Conservation (phyloP, 2,329 filamentous ascomycete genomes). For the Xylaria sp. region DNA sequence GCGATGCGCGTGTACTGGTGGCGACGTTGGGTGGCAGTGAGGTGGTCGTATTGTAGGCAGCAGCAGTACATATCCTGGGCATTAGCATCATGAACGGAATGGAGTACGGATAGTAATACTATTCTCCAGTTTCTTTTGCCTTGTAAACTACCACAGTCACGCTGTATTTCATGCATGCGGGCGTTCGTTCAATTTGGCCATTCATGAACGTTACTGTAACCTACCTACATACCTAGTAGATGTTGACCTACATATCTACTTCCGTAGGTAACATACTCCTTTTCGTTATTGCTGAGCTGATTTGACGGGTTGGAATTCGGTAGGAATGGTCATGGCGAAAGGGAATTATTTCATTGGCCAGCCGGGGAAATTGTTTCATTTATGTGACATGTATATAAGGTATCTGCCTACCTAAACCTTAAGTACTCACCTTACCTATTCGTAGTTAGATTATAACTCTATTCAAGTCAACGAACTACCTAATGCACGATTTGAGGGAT, state of each 20-base stretch:
- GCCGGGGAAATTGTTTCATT: conserved; percentile 15
- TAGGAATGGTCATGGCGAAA: conserved; percentile 14
- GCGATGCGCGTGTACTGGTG: conserved; percentile 20
- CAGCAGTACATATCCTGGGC: conserved; percentile 19
- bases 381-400: conserved; percentile 2
- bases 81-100: conserved; percentile 10
- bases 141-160: conserved; percentile 12
- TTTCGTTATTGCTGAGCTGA: conserved; percentile 1
- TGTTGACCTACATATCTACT: neutral
- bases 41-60: conserved; percentile 24
- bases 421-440: neutral
- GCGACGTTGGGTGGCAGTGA: conserved; percentile 27
- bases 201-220: neutral
- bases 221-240: neutral
- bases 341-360: conserved; percentile 26
- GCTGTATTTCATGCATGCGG: neutral
- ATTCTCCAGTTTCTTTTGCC: conserved; percentile 7
- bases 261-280: conserved; percentile 9
- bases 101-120: conserved; percentile 1
- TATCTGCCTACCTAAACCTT: neutral
- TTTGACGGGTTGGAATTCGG: neutral
- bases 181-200: neutral
- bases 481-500: neutral
- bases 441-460: neutral
- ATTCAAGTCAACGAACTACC: neutral